A percentile compares a stretch with the other conserved stretches of the same genome.
phyloP scores from a whole-genome alignment of 768 basidiomycete genomes.

The Suillus spraguei region DNA sequence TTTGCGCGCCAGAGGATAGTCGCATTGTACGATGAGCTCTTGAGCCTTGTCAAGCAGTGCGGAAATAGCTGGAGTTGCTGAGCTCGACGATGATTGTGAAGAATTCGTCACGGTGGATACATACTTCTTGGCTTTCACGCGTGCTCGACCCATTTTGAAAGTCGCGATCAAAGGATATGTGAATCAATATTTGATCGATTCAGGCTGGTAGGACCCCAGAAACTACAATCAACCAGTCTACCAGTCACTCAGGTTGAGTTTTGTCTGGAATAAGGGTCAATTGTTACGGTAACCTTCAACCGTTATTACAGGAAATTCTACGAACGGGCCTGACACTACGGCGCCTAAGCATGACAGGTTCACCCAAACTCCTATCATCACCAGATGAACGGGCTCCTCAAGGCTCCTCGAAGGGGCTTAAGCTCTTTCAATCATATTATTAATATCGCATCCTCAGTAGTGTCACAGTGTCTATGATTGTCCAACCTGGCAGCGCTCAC shows the following conservation, averaged over 20 bases:
- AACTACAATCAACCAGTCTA: background rate
- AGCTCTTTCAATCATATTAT: background rate
- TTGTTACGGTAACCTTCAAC: too few relatives aligned
- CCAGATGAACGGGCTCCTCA: background rate
- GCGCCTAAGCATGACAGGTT: background rate
- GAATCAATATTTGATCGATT: background rate
- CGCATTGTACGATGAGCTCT: conserved; percentile 78
- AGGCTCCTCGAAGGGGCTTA: background rate
- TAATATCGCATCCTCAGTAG: background rate
- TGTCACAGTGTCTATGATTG: background rate
- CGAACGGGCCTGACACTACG: background rate
- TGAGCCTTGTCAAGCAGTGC: conserved; percentile 78
- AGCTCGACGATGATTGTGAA: conserved; percentile 19
- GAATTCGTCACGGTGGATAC: conserved; percentile 22
- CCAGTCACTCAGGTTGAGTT: too few relatives aligned
- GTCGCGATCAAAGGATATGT: conserved; percentile 1
- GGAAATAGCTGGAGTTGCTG: conserved; percentile 45
- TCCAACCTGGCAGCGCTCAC: background rate
- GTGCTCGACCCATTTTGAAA: conserved; percentile 54
- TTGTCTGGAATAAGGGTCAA: too few relatives aligned
- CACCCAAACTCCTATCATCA: background rate
- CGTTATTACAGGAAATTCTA: too few relatives aligned
- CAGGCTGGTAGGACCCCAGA: conserved; percentile 1
- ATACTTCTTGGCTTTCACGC: conserved; percentile 41
- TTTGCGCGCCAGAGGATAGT: conserved; percentile 77